These are phyloP conservation scores for Dothidotthia symphoricarpi DNA, from an alignment of 2,329 filamentous ascomycete genomes.

Conservation along the genomic window DNA sequence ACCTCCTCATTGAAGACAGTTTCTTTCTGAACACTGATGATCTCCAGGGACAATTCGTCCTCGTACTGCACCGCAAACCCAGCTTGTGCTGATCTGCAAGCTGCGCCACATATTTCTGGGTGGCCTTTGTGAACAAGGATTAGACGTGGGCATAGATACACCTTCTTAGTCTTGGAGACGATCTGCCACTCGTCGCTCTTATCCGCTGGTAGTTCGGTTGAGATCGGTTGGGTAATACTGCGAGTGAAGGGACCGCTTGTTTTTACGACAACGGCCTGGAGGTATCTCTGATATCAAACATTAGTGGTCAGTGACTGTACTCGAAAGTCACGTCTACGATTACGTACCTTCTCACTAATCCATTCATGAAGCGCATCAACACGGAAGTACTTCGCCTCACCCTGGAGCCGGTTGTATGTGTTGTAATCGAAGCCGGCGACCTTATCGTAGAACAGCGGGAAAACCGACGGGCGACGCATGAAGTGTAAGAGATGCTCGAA, in stretches of 20 bases:
- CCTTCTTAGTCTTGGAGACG: background rate
- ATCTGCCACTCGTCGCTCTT: conserved; percentile 1
- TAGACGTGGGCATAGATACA: conserved; percentile 16
- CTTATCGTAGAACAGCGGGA: conserved; percentile 38
- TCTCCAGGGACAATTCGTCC: conserved; percentile 5
- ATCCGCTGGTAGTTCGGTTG: background rate
- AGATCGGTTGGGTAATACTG: background rate
- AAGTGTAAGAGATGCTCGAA: conserved; percentile 31
- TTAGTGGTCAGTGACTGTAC: no score
- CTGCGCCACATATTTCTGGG: conserved; percentile 5
- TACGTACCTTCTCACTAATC: conserved; percentile 21
- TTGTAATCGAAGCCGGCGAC: conserved; percentile 34
- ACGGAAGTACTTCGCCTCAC: conserved; percentile 39
- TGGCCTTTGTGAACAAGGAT: conserved; percentile 12
- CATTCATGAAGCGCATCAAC: conserved; percentile 32
- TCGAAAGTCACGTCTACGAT: no score
- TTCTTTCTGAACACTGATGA: conserved; percentile 10
- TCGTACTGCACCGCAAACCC: conserved; percentile 6
- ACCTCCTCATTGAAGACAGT: conserved; percentile 7
- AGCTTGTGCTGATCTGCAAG: conserved; percentile 3
- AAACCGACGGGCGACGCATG: conserved; percentile 18
- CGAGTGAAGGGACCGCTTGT: background rate
- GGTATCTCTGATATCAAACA: conserved; percentile 9
- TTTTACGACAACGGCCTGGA: conserved; percentile 17
- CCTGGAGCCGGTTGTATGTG: conserved; percentile 34